Percentiles rank a stretch among this genome's conserved stretches.
phyloP scores from a whole-genome alignment of 768 basidiomycete species.

The Gloeopeniophorella convolvens region DNA sequence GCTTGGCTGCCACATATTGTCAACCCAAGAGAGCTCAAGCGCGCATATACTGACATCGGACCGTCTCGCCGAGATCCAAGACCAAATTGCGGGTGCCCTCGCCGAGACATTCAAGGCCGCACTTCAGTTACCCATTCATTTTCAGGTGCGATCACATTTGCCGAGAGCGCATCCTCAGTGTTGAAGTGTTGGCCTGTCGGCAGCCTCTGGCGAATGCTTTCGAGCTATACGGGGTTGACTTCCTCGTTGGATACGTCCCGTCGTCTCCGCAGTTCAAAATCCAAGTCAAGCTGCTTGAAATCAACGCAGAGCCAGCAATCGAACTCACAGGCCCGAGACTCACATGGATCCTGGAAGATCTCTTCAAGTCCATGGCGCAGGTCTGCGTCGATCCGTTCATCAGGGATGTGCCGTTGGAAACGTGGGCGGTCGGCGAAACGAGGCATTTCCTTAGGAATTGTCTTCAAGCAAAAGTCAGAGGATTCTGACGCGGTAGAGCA shows the following conservation, averaged over 20 bases:
- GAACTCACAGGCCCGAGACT: constrained; percentile 84
- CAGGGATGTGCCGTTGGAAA: constrained; percentile 14
- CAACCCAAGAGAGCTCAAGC: constrained; percentile 10
- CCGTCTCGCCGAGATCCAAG: constrained; percentile 47
- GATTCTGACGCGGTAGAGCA: constrained; percentile 13
- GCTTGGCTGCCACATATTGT: constrained; percentile 52
- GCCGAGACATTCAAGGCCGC: constrained; percentile 85
- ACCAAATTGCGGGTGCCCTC: constrained; percentile 58
- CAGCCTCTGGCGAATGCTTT: constrained; percentile 88
- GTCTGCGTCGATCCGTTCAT: constrained; percentile 70
- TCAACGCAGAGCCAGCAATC: constrained; percentile 95
- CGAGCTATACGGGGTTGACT: constrained; percentile 93
- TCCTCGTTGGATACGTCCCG: constrained; percentile 54
- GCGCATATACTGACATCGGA: constrained; percentile 24
- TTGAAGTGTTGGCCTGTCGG: neutral
- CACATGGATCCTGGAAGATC: constrained; percentile 71
- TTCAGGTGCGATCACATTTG: constrained; percentile 51
- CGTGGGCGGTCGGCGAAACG: constrained; percentile 49
- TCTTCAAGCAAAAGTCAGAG: constrained; percentile 48
- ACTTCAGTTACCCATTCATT: constrained; percentile 72
- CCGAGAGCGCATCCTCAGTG: neutral
- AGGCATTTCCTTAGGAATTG: constrained; percentile 59
- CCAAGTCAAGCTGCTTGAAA: constrained; percentile 74
- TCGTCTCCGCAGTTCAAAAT: constrained; percentile 28
- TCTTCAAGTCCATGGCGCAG: constrained; percentile 66